These are phyloP conservation scores for Bullera alba DNA, from an alignment of 768 basidiomycete species.

Conservation along the genomic window DNA sequence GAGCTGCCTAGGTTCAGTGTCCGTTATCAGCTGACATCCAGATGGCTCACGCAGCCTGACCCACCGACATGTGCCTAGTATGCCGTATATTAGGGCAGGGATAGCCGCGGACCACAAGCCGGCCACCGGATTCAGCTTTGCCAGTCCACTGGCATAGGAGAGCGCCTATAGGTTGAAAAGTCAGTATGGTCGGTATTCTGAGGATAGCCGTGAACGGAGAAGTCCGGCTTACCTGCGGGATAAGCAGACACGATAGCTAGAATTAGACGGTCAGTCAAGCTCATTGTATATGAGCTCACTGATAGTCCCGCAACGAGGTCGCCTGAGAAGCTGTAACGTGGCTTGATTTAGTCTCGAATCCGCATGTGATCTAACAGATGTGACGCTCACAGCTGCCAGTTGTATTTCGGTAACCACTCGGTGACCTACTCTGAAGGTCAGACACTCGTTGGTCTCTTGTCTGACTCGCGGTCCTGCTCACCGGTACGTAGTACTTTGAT, in stretches of 20 bases:
- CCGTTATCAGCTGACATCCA: neutral
- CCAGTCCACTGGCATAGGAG: constrained; percentile 82
- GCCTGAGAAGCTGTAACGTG: constrained; percentile 52
- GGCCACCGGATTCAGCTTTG: constrained; percentile 73
- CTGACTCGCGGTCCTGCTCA: constrained; percentile 3
- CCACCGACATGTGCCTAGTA: constrained; percentile 69
- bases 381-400: constrained; percentile 31
- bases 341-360: neutral
- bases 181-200: constrained; percentile 56
- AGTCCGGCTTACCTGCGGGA: constrained; percentile 37
- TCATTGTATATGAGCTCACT: constrained; percentile 48
- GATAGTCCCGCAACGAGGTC: constrained; percentile 82
- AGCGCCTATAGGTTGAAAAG: constrained; percentile 74
- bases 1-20: constrained; percentile 32
- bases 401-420: constrained; percentile 45
- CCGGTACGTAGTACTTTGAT: constrained; percentile 44
- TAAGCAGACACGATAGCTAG: constrained; percentile 45
- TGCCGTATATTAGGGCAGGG: constrained; percentile 77
- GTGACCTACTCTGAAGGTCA: constrained; percentile 17
- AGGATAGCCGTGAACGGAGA: neutral
- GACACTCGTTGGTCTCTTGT: neutral
- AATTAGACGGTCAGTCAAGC: neutral
- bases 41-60: constrained; percentile 60
- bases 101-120: constrained; percentile 83
- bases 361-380: neutral